phyloP scores from a whole-genome alignment of 805 yeast species.

The Teunomyces cretensis region DNA sequence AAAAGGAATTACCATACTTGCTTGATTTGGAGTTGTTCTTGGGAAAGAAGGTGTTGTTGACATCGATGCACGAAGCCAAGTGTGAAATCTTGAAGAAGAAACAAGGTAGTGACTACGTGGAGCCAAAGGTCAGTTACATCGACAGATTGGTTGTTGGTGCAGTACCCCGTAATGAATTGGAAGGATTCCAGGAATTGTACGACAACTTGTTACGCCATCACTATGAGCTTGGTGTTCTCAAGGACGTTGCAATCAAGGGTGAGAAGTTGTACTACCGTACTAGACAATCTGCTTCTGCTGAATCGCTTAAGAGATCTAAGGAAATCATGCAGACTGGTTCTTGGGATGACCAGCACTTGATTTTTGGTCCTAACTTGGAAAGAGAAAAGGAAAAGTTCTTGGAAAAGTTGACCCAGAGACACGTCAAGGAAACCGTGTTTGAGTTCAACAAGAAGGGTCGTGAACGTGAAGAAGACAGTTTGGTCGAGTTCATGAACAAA shows the following conservation, averaged over 20 bases:
- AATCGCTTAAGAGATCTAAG: constrained; percentile 81
- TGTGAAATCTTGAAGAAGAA: constrained; percentile 50
- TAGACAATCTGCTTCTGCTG: constrained; percentile 80
- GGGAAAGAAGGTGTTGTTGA: constrained; percentile 74
- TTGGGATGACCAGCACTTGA: constrained; percentile 86
- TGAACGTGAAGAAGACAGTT: constrained; percentile 53
- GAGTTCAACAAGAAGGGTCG: constrained; percentile 67
- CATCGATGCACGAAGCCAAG: constrained; percentile 67
- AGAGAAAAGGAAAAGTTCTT: constrained; percentile 71
- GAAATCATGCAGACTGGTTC: constrained; percentile 65
- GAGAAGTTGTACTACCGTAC: constrained; percentile 86
- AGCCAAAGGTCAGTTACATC: constrained; percentile 68
- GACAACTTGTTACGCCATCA: constrained; percentile 58
- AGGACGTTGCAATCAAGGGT: constrained; percentile 78
- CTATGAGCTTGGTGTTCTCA: constrained; percentile 65
- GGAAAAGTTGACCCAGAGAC: constrained; percentile 66
- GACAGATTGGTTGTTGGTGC: constrained; percentile 81
- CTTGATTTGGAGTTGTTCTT: constrained; percentile 87
- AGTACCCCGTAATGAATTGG: constrained; percentile 71
- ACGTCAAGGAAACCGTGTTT: constrained; percentile 86
- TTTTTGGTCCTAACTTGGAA: constrained; percentile 76
- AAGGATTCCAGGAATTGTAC: constrained; percentile 68
- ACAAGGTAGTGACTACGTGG: constrained; percentile 42
- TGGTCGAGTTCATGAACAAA: constrained; percentile 80
- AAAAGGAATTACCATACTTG: constrained; percentile 84